These are phyloP conservation scores for Kluyveromyces siamensis DNA, from an alignment of 805 yeast genomes.

Conservation along the genomic window DNA sequence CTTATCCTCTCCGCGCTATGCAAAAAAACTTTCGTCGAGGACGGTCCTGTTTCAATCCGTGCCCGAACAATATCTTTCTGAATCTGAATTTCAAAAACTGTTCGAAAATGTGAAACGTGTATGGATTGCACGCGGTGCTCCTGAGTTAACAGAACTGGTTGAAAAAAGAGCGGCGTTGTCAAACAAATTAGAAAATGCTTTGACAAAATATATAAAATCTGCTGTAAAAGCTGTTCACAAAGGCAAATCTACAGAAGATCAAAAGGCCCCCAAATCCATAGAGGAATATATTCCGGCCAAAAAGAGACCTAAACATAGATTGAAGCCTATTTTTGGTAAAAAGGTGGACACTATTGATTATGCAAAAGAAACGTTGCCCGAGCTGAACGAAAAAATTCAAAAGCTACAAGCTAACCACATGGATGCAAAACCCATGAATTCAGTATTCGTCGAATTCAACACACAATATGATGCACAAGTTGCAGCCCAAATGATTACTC, in stretches of 20 bases:
- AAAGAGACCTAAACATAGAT: constrained; percentile 55
- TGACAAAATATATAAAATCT: constrained; percentile 43
- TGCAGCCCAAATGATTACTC: constrained; percentile 54
- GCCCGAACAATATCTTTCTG: constrained; percentile 65
- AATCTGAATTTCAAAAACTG: constrained; percentile 59
- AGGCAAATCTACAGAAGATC: constrained; percentile 59
- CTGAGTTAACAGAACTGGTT: constrained; percentile 47
- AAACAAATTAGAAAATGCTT: constrained; percentile 55
- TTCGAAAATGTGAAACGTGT: constrained; percentile 78
- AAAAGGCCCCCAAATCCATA: constrained; percentile 40
- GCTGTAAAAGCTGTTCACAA: constrained; percentile 52
- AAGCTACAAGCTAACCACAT: constrained; percentile 44
- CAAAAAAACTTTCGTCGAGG: constrained; percentile 64
- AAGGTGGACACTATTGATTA: constrained; percentile 57
- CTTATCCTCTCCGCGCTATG: constrained; percentile 72
- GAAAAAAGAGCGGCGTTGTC: constrained; percentile 53
- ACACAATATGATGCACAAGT: constrained; percentile 67
- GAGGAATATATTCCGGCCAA: constrained; percentile 51
- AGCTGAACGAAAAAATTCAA: constrained; percentile 46
- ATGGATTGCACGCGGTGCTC: constrained; percentile 64
- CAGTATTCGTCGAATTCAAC: constrained; percentile 71
- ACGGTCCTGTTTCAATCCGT: constrained; percentile 80
- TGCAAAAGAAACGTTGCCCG: constrained; percentile 48
- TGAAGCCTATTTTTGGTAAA: constrained; percentile 37
- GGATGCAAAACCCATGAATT: constrained; percentile 55